These are phyloP conservation scores for Quercus suber DNA, from an alignment of 306 rosid genomes.

Conservation along the genomic window DNA sequence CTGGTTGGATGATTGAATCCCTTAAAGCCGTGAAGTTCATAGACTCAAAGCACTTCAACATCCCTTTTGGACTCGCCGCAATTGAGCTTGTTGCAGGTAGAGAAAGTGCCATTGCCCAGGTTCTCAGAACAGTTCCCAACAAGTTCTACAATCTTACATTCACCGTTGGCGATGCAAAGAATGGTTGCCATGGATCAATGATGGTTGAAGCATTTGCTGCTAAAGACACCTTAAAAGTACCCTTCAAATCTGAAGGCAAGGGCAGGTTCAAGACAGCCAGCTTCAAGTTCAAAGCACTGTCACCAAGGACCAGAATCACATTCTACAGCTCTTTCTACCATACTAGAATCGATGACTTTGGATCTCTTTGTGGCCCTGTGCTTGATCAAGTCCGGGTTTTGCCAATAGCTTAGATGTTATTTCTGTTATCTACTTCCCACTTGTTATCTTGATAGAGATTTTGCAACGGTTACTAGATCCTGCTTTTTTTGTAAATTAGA, in stretches of 20 bases:
- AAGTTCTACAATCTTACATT: slow-evolving; percentile 63
- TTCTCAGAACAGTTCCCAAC: slow-evolving; percentile 61
- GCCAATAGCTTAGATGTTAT: slow-evolving; percentile 32
- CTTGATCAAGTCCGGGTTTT: slow-evolving; percentile 66
- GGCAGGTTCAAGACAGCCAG: slow-evolving; percentile 55
- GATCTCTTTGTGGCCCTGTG: slow-evolving; percentile 92
- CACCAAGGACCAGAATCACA: slow-evolving; percentile 72
- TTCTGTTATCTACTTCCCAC: neutral
- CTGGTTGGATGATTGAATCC: slow-evolving; percentile 92
- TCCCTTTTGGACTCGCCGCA: slow-evolving; percentile 69
- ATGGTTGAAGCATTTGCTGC: slow-evolving; percentile 91
- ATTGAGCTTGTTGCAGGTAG: slow-evolving; percentile 90
- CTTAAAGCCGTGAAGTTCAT: slow-evolving; percentile 84
- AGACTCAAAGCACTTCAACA: slow-evolving; percentile 54
- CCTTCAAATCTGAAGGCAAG: slow-evolving; percentile 72
- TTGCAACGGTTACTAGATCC: slow-evolving; percentile 22
- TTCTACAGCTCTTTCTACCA: slow-evolving; percentile 92
- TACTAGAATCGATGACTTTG: slow-evolving; percentile 68
- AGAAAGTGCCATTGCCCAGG: slow-evolving; percentile 87
- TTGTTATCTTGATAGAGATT: slow-evolving; percentile 23
- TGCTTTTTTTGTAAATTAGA: slow-evolving; percentile 31
- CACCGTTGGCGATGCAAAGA: slow-evolving; percentile 74
- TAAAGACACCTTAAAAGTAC: slow-evolving; percentile 67
- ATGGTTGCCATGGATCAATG: slow-evolving; percentile 95
- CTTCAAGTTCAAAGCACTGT: slow-evolving; percentile 63